These are phyloP conservation scores for Trichoderma reesei DNA, from an alignment of 495 filamentous ascomycete species.

Conservation along the genomic window DNA sequence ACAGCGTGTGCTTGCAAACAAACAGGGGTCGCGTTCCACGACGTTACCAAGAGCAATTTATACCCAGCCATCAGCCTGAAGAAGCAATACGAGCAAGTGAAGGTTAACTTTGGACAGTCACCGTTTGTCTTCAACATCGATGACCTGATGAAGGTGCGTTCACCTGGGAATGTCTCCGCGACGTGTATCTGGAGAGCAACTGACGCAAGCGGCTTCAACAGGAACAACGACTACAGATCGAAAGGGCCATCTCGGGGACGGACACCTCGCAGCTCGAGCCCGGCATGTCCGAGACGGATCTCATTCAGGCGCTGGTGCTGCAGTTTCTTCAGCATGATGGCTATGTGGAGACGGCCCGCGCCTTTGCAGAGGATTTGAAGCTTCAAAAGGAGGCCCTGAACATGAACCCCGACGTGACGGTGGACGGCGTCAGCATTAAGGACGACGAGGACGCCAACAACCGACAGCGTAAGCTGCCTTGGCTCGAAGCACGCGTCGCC, in stretches of 20 bases:
- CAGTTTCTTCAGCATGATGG: slow-evolving; percentile 94
- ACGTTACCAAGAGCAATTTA: slow-evolving; percentile 52
- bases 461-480: slow-evolving; percentile 59
- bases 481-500: not conserved
- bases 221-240: slow-evolving; percentile 51
- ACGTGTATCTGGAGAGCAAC: no score
- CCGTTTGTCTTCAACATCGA: slow-evolving; percentile 93
- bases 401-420: slow-evolving; percentile 39
- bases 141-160: slow-evolving; percentile 64
- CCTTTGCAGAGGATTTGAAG: slow-evolving; percentile 77
- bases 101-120: slow-evolving; percentile 84
- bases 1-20: not conserved
- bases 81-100: slow-evolving; percentile 70
- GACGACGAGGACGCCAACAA: slow-evolving; percentile 71
- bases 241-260: slow-evolving; percentile 29
- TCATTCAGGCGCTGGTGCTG: slow-evolving; percentile 68
- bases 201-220: slow-evolving; percentile 20
- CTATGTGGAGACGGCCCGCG: slow-evolving; percentile 87
- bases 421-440: slow-evolving; percentile 60
- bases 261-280: slow-evolving; percentile 50
- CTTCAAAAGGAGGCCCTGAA: slow-evolving; percentile 57
- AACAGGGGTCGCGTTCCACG: slow-evolving; percentile 68
- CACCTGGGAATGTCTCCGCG: slow-evolving; percentile 16
- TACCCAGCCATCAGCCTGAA: slow-evolving; percentile 95
- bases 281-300: slow-evolving; percentile 57